phyloP scores from a whole-genome alignment of 495 filamentous ascomycete genomes.

The Emericellopsis terricola region DNA sequence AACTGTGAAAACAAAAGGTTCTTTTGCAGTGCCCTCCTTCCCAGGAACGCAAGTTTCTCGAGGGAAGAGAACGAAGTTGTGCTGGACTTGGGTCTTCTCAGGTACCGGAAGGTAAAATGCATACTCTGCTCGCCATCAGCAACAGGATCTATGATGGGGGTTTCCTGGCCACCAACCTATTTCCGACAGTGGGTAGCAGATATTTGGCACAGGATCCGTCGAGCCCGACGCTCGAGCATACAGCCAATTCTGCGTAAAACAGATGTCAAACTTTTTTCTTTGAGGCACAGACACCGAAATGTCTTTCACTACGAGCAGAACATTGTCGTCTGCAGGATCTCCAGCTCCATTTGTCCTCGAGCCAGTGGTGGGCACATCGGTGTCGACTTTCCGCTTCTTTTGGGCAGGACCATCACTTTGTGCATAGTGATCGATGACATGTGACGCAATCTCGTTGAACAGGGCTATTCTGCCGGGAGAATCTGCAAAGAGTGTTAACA shows the following conservation, averaged over 20 bases:
- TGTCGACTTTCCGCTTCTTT: conserved; percentile 33
- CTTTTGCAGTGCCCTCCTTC: conserved; percentile 24
- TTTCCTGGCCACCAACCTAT: conserved; percentile 41
- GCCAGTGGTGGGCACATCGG: conserved; percentile 12
- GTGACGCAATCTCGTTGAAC: conserved; percentile 35
- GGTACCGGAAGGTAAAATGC: conserved; percentile 72
- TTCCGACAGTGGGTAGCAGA: conserved; percentile 45
- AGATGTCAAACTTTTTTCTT: conserved; percentile 79
- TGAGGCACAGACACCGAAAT: conserved; percentile 65
- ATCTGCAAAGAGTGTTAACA: conserved; percentile 13
- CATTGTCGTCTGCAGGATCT: conserved; percentile 23
- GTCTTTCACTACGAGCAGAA: conserved; percentile 46
- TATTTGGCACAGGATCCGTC: conserved; percentile 47
- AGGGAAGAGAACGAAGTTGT: conserved; percentile 80
- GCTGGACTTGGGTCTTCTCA: conserved; percentile 73
- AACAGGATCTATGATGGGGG: too few species aligned
- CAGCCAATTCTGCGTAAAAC: conserved; percentile 47
- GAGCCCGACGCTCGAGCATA: conserved; percentile 48
- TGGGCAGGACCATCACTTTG: conserved; percentile 17
- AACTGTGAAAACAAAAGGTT: conserved; percentile 76
- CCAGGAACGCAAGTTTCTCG: conserved; percentile 35
- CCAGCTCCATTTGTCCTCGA: conserved; percentile 6
- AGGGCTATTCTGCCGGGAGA: conserved; percentile 23
- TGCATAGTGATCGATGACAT: conserved; percentile 22
- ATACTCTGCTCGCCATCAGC: conserved; percentile 36